phyloP scores from a whole-genome alignment of 768 basidiomycete genomes.

The Exidia glandulosa region DNA sequence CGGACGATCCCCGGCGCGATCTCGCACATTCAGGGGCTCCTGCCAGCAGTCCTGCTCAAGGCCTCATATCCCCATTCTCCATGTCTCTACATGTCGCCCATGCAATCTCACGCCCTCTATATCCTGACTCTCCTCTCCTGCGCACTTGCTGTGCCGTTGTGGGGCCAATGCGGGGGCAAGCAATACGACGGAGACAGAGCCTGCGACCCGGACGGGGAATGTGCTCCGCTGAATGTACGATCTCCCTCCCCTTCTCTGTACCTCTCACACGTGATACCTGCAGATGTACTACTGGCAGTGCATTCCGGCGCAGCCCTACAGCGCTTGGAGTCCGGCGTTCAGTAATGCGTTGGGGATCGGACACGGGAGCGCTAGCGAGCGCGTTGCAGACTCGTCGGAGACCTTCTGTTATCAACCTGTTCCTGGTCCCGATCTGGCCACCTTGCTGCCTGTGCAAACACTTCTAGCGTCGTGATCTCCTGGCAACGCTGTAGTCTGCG shows the following conservation, averaged over 20 bases:
- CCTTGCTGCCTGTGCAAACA: neutral
- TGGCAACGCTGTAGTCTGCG: no score
- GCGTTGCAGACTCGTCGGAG: neutral
- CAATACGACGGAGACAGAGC: neutral
- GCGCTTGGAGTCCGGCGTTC: no score
- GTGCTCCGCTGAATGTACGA: neutral
- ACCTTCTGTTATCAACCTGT: neutral
- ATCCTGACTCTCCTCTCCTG: neutral
- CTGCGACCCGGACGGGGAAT: neutral
- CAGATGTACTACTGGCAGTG: neutral
- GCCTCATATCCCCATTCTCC: no score
- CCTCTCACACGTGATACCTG: no score
- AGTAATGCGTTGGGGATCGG: no score
- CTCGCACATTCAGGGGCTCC: no score
- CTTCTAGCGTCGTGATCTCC: neutral
- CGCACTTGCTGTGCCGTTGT: neutral
- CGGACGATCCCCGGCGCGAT: no score
- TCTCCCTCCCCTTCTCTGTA: neutral
- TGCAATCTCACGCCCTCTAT: neutral
- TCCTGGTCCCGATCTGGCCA: neutral
- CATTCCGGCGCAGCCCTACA: neutral
- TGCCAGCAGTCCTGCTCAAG: no score
- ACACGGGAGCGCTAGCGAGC: neutral
- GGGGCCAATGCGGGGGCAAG: neutral
- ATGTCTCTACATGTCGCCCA: neutral